A percentile compares a stretch with the other conserved stretches of the same genome.
Evolutionary conservation across 257 asterid genomes (phyloP).

Genomic region (Nicotiana obtusifolia): DNA sequence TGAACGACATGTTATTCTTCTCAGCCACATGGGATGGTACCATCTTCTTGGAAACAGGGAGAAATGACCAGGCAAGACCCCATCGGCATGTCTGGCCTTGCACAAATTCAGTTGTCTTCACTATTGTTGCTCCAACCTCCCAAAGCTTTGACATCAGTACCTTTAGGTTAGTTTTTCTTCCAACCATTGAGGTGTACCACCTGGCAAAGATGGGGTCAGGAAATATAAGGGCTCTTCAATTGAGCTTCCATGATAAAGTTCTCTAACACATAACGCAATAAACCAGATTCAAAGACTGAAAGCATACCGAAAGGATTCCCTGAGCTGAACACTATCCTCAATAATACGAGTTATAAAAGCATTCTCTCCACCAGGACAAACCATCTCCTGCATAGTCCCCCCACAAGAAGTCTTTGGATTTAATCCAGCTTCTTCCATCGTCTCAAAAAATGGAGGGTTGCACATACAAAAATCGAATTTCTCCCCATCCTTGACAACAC

Average conservation of each 20-base stretch:
- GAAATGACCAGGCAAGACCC: conserved; percentile 98
- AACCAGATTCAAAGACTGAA: not conserved
- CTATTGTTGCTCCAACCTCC: conserved; percentile 69
- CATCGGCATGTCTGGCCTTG: conserved; percentile 96
- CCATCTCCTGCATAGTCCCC: conserved; percentile 90
- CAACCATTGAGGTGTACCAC: conserved; percentile 97
- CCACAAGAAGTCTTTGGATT: conserved; percentile 97
- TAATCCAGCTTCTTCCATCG: conserved; percentile 83
- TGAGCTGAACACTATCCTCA: conserved; percentile 65
- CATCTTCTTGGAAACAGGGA: conserved; percentile 45
- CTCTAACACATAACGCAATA: not conserved
- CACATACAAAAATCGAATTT: conserved; percentile 91
- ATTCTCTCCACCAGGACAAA: conserved; percentile 79
- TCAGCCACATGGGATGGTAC: conserved; percentile 32
- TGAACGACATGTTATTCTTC: conserved; percentile 60
- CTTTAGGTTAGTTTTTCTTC: conserved; percentile 80
- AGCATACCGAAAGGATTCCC: conserved; percentile 56
- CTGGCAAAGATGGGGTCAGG: conserved; percentile 28
- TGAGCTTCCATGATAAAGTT: not conserved
- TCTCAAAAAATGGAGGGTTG: conserved; percentile 92
- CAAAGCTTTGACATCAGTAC: conserved; percentile 65
- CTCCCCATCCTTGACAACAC: conserved; percentile 70
- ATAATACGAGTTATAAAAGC: conserved; percentile 71
- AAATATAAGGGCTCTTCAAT: not conserved
- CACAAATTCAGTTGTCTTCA: conserved; percentile 89